Conservation (phyloP, 352 stramenopile species). For the Phytophthora sp. region DNA sequence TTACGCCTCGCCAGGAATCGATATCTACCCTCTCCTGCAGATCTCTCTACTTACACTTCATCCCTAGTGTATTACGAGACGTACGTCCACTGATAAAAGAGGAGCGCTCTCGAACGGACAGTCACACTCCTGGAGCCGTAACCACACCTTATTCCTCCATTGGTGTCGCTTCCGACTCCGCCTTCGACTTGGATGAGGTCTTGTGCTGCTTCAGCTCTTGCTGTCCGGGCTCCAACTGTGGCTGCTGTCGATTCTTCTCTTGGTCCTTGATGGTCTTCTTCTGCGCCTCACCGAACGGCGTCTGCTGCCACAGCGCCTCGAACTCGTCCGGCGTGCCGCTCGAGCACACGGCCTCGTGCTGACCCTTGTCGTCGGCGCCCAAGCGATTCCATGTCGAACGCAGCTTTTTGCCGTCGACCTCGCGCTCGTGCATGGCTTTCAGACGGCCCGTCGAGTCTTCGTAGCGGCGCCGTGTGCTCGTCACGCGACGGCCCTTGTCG, state of each 20-base stretch:
- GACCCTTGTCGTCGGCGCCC: slow-evolving; percentile 50
- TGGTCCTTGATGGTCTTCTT: slow-evolving; percentile 44
- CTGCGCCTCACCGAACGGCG: slow-evolving; percentile 57
- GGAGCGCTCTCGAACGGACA: no score
- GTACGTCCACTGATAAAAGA: no score
- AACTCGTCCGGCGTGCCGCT: slow-evolving; percentile 57
- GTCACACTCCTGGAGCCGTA: no score
- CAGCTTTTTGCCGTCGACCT: slow-evolving; percentile 53
- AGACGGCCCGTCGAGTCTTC: slow-evolving; percentile 60
- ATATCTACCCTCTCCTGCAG: no score
- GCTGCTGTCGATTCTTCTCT: background rate
- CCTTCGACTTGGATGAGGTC: background rate
- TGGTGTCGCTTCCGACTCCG: background rate
- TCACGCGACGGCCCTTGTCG: slow-evolving; percentile 39
- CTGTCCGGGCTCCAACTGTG: background rate
- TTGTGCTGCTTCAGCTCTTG: background rate
- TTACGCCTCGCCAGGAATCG: no score
- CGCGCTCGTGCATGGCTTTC: slow-evolving; percentile 67
- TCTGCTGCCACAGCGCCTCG: slow-evolving; percentile 60
- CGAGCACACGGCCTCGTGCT: slow-evolving; percentile 53
- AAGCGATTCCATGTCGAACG: slow-evolving; percentile 58
- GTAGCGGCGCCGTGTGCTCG: slow-evolving; percentile 40
- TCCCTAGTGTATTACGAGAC: no score
- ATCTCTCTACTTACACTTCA: no score
- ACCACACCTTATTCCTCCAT: background rate